Evolutionary conservation across 768 basidiomycete genomes (phyloP).

Genomic region (Boletus fagicola): DNA sequence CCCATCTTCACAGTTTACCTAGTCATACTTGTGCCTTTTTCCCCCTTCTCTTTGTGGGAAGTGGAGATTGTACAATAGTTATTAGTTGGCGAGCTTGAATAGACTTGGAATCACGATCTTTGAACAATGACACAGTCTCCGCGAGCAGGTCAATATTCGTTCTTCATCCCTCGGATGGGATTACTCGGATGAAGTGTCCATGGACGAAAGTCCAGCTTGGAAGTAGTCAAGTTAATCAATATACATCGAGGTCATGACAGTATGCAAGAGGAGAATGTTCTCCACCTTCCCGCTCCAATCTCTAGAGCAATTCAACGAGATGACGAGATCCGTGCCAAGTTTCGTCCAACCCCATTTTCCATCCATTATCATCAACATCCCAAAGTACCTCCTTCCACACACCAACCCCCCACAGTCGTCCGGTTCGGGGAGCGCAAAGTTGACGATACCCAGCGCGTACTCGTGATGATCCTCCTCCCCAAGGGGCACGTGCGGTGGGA

Average conservation of each 20-base stretch:
- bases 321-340: constrained; percentile 4
- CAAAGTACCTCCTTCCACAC: not conserved
- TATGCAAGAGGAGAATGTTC: constrained; percentile 3
- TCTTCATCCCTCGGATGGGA: not conserved
- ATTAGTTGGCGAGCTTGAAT: not conserved
- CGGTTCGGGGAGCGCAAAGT: not conserved
- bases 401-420: not conserved
- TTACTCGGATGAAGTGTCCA: no score
- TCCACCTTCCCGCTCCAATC: not conserved
- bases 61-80: not conserved
- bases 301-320: constrained; percentile 1
- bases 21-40: not conserved
- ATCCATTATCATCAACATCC: constrained; percentile 5
- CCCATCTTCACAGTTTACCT: not conserved
- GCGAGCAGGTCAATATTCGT: not conserved
- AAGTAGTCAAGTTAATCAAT: no score
- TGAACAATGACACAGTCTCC: not conserved
- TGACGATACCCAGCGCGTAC: constrained; percentile 7
- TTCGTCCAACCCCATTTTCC: constrained; percentile 12
- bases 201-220: no score
- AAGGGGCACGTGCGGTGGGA: not conserved
- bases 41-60: not conserved
- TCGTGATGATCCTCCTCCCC: not conserved
- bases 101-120: not conserved
- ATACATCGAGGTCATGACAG: not conserved